Base-by-base conservation (phyloP, 306 rosid genomes). In the Vigna radiata region DNA sequence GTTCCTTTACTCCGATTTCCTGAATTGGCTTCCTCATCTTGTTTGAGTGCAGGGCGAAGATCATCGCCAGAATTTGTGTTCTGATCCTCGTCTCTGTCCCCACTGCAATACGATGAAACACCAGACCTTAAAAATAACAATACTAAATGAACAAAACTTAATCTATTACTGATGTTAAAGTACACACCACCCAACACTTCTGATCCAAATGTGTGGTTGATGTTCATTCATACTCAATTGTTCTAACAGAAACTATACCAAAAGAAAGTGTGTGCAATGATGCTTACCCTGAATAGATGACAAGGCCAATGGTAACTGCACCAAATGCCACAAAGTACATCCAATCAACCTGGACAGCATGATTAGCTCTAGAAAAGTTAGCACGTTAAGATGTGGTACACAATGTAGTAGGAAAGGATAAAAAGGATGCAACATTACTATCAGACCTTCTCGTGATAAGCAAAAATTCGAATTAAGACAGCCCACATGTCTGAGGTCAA, bases 401-500 rank as follows among this genome's bases (percentile, higher is more conserved):
- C 27, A 8, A 8, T 53, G 1, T 37, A 21, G 72, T 9, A 6
- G 16, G 9, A 3, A 41, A 36, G 37, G 27, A 60, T 29, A 14
- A 29, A 60, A 48, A 5, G 27, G 6, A 16, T 3, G 21, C 7
- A 48, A 78, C 37, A 76, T 52, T 71, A 67, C 7, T 46, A 50
- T 46, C 84, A 56, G 66, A 95, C 98, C 96, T 92, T 92, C 81
- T 95, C 97, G 16, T 87, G 84, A 86, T 90, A 90, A n/a, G 97
- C 97, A 27, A 85, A 90, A 50, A 95, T 81, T 70, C 98, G 98
- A 82, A 95, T 95, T 70, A 95, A 61, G 65, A 90, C 93, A 1
- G 98, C 85, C 97, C 98, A 95, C 98, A 95, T 95, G 87, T 95
- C 98, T 11, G 98, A 95, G 71, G 98, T 95, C 62, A 95, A 85